phyloP scores from a whole-genome alignment of 2,329 filamentous ascomycete genomes.

The Colletotrichum coccodes region DNA sequence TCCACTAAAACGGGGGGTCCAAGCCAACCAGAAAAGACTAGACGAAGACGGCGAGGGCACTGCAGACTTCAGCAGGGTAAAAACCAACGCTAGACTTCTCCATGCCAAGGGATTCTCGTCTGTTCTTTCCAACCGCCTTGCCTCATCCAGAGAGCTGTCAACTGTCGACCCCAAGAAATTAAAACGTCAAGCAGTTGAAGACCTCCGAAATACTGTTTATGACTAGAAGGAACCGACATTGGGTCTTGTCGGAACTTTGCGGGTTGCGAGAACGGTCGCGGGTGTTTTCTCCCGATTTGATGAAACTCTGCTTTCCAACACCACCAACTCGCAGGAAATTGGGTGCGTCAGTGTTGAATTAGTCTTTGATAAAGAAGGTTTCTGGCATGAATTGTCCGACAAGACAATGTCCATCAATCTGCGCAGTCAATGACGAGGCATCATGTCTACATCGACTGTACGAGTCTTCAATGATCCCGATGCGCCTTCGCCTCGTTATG shows the following conservation, averaged over 20 bases:
- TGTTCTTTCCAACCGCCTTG: not conserved
- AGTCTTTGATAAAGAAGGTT: not conserved
- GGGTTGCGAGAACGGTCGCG: not conserved
- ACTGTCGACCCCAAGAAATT: not conserved
- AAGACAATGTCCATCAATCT: no score
- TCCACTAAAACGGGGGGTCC: slow-evolving; percentile 12
- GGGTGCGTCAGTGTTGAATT: not conserved
- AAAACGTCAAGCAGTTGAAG: not conserved
- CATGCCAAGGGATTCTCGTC: slow-evolving; percentile 1
- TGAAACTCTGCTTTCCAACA: not conserved
- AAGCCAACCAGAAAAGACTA: slow-evolving; percentile 17
- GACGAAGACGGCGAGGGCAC: not conserved
- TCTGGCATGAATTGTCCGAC: not conserved
- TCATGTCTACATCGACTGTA: not conserved
- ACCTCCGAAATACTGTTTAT: not conserved
- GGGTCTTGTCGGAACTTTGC: not conserved
- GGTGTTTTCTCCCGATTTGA: not conserved
- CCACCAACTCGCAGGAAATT: not conserved
- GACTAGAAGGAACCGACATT: not conserved
- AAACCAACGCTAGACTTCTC: not conserved
- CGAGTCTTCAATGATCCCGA: not conserved
- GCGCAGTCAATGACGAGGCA: not conserved
- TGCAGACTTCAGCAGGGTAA: not conserved
- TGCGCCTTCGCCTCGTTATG: not conserved
- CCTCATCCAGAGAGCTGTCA: not conserved